A percentile compares a stretch with the other conserved stretches of the same genome.
phyloP scores from a whole-genome alignment of 176 grass and related monocot species.

The Ampelocalamus luodianensis region DNA sequence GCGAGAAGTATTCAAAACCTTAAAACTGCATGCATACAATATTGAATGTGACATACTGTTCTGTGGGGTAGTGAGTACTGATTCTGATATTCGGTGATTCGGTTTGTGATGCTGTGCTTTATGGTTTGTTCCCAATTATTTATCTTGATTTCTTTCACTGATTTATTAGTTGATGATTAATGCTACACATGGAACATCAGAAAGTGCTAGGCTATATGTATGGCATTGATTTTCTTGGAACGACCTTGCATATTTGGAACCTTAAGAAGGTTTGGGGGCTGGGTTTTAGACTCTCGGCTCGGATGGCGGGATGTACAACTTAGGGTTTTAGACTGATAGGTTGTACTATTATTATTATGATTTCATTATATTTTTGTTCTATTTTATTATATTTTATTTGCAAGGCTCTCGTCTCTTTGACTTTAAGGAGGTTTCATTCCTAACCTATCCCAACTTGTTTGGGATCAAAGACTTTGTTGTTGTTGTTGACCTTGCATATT shows the following conservation, averaged over 20 bases:
- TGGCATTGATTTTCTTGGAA: background rate
- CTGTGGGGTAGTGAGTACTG: background rate
- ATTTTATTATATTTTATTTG: no score
- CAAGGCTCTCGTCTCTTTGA: no score
- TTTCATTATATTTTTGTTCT: no score
- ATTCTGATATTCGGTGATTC: background rate
- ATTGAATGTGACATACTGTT: background rate
- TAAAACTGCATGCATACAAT: constrained; percentile 1
- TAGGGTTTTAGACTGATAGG: no score
- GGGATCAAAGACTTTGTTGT: no score
- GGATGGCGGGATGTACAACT: no score
- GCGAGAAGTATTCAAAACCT: background rate
- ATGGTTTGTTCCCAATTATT: background rate
- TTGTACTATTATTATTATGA: no score
- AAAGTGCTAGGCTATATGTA: constrained; percentile 18
- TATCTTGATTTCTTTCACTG: background rate
- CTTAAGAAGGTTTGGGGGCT: no score
- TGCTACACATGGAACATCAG: background rate
- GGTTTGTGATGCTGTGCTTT: background rate
- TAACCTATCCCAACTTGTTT: no score
- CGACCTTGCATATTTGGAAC: background rate
- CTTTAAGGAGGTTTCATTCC: no score
- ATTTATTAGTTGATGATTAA: constrained; percentile 2
- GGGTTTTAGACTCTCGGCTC: no score
- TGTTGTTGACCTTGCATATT: no score